These are phyloP conservation scores for Phytophthora quininea DNA, from an alignment of 352 stramenopile species.

Conservation along the genomic window DNA sequence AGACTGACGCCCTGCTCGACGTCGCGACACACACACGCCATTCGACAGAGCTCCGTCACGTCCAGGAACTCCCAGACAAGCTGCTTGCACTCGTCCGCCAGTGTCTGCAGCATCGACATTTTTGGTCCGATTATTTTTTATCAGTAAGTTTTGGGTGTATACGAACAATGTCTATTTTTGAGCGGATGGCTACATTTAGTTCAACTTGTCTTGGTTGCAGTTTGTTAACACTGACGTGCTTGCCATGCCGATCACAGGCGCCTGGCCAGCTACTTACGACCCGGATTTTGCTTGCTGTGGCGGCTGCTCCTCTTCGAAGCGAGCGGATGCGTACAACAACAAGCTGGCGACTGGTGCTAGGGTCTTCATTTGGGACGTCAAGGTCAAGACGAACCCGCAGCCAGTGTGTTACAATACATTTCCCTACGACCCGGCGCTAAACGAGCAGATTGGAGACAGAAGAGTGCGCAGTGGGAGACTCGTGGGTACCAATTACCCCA, in stretches of 20 bases:
- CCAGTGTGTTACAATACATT: constrained; percentile 56
- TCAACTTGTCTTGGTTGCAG: constrained; percentile 1
- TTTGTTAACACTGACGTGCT: constrained; percentile 1
- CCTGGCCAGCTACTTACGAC: constrained; percentile 35
- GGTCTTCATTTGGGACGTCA: constrained; percentile 74
- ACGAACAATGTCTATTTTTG: not conserved
- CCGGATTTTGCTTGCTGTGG: constrained; percentile 73
- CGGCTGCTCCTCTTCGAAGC: constrained; percentile 65
- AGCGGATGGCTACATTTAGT: constrained; percentile 4
- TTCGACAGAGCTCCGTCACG: constrained; percentile 56
- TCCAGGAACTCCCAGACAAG: constrained; percentile 59
- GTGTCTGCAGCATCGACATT: constrained; percentile 41
- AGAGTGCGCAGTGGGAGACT: constrained; percentile 63
- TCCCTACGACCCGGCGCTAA: constrained; percentile 61
- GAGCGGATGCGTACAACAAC: constrained; percentile 49
- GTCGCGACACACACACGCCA: constrained; percentile 40
- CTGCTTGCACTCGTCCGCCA: constrained; percentile 72
- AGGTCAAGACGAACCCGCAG: constrained; percentile 60
- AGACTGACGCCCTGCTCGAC: constrained; percentile 42
- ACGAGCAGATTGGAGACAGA: constrained; percentile 62
- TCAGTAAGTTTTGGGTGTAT: not conserved
- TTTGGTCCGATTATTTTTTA: not conserved
- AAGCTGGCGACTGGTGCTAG: constrained; percentile 56
- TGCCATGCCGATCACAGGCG: constrained; percentile 32
- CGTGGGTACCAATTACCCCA: constrained; percentile 69